A percentile compares a stretch with the other conserved stretches of the same genome.
These are phyloP conservation scores for Kodamaea sp. DNA, from an alignment of 1,139 yeast species.

Conservation along the genomic window DNA sequence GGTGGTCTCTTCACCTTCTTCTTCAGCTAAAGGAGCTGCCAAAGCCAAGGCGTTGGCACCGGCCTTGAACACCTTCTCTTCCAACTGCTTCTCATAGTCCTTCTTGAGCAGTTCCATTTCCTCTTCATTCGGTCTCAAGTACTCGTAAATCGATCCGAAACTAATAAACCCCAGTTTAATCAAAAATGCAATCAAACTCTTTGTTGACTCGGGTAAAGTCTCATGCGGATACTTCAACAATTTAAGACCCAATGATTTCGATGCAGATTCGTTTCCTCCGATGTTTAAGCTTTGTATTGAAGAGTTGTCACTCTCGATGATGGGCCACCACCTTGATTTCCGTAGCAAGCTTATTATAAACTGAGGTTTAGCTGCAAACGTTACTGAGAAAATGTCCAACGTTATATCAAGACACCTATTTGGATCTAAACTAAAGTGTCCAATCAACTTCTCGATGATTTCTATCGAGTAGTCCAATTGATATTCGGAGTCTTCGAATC, in stretches of 20 bases:
- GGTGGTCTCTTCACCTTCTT: slow-evolving; percentile 44
- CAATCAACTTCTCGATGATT: slow-evolving; percentile 58
- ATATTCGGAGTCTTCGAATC: slow-evolving; percentile 35
- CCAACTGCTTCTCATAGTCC: slow-evolving; percentile 48
- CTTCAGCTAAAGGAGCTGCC: slow-evolving; percentile 80
- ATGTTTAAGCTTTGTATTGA: slow-evolving; percentile 28
- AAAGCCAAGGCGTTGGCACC: slow-evolving; percentile 78
- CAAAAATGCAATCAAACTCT: slow-evolving; percentile 48
- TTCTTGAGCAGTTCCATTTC: slow-evolving; percentile 42
- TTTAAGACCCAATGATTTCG: slow-evolving; percentile 58
- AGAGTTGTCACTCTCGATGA: slow-evolving; percentile 26
- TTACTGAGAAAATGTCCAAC: slow-evolving; percentile 47
- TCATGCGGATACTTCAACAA: slow-evolving; percentile 34
- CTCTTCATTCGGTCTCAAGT: slow-evolving; percentile 46
- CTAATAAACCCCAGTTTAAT: slow-evolving; percentile 70
- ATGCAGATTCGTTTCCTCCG: slow-evolving; percentile 55
- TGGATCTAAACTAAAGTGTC: slow-evolving; percentile 78
- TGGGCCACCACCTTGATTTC: slow-evolving; percentile 67
- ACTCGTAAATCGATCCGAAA: slow-evolving; percentile 58
- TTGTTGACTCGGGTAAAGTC: slow-evolving; percentile 44
- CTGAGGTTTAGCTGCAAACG: slow-evolving; percentile 41
- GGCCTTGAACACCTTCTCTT: slow-evolving; percentile 61
- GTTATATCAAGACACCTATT: slow-evolving; percentile 63
- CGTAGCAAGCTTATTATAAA: slow-evolving; percentile 50
- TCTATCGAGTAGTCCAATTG: slow-evolving; percentile 48